A percentile compares a stretch with the other conserved stretches of the same genome.
Conservation (phyloP, 345 rosid species). For the Euphorbia tirucalli region DNA sequence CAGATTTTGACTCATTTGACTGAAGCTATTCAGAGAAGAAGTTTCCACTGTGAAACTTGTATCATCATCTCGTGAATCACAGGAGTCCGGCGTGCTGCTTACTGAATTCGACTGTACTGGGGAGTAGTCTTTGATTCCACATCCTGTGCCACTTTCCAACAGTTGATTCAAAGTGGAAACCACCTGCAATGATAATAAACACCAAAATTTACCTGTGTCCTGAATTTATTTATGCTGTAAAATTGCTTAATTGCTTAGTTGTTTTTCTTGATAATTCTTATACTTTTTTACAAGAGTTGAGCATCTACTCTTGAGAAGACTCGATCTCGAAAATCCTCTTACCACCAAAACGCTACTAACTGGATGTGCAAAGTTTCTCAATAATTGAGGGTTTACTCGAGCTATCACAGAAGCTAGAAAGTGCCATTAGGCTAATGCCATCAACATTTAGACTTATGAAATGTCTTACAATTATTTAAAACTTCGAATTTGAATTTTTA, state of each 20-base stretch:
- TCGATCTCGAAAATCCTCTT: too few species aligned
- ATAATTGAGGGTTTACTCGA: background rate
- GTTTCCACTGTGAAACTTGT: slow-evolving; percentile 17
- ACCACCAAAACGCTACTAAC: too few species aligned
- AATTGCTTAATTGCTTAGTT: background rate
- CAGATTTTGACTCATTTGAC: slow-evolving; percentile 4
- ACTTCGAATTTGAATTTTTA: slow-evolving; percentile 4
- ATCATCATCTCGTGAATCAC: slow-evolving; percentile 29
- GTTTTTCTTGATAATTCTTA: too few species aligned
- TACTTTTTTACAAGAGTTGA: too few species aligned
- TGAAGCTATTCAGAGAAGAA: slow-evolving; percentile 1
- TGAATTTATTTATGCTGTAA: background rate
- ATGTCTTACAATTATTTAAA: too few species aligned
- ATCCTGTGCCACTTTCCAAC: slow-evolving; percentile 25
- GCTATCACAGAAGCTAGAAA: too few species aligned
- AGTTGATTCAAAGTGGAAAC: slow-evolving; percentile 41
- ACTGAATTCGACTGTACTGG: slow-evolving; percentile 40
- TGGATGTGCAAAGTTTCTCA: too few species aligned
- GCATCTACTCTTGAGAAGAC: too few species aligned
- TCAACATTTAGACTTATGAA: background rate
- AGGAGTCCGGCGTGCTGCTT: slow-evolving; percentile 28
- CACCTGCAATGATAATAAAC: slow-evolving; percentile 34
- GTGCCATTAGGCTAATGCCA: background rate
- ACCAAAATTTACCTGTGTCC: background rate
- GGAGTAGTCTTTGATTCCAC: slow-evolving; percentile 33